A percentile compares a stretch with the other conserved stretches of the same genome.
Evolutionary conservation across 1,139 yeast species (phyloP).

Genomic region (Sugiyamaella xylanicola): DNA sequence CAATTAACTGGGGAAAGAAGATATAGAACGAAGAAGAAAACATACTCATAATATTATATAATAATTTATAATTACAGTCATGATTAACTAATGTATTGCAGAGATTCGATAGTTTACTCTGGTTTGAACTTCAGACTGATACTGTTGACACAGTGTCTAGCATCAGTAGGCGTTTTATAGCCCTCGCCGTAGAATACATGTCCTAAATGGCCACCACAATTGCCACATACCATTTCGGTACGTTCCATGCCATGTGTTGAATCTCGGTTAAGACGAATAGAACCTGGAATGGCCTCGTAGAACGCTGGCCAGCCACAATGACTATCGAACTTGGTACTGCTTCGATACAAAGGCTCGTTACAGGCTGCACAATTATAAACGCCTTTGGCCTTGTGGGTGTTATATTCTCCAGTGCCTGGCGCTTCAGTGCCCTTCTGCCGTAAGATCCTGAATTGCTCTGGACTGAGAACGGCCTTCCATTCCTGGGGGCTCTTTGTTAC

Average conservation of each 20-base stretch:
- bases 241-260: slow-evolving; percentile 70
- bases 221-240: slow-evolving; percentile 82
- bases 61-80: not conserved
- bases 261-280: slow-evolving; percentile 66
- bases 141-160: slow-evolving; percentile 93
- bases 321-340: slow-evolving; percentile 79
- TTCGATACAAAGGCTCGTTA: slow-evolving; percentile 71
- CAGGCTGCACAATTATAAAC: slow-evolving; percentile 86
- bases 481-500: slow-evolving; percentile 56
- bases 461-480: slow-evolving; percentile 79
- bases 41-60: no score
- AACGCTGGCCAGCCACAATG: slow-evolving; percentile 99
- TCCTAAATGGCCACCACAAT: slow-evolving; percentile 94
- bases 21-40: no score
- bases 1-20: no score
- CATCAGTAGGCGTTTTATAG: slow-evolving; percentile 83
- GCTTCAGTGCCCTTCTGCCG: slow-evolving; percentile 84
- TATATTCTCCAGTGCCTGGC: slow-evolving; percentile 75
- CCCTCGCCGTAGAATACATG: slow-evolving; percentile 97
- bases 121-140: slow-evolving; percentile 67
- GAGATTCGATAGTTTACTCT: slow-evolving; percentile 25
- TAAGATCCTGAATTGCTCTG: slow-evolving; percentile 77
- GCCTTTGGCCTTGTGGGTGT: slow-evolving; percentile 57
- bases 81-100: not conserved
- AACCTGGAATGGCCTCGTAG: slow-evolving; percentile 82